Percentiles rank a stretch among this genome's conserved stretches.
These are phyloP conservation scores for Cyberlindnera misumaiensis DNA, from an alignment of 805 yeast genomes.

Conservation along the genomic window DNA sequence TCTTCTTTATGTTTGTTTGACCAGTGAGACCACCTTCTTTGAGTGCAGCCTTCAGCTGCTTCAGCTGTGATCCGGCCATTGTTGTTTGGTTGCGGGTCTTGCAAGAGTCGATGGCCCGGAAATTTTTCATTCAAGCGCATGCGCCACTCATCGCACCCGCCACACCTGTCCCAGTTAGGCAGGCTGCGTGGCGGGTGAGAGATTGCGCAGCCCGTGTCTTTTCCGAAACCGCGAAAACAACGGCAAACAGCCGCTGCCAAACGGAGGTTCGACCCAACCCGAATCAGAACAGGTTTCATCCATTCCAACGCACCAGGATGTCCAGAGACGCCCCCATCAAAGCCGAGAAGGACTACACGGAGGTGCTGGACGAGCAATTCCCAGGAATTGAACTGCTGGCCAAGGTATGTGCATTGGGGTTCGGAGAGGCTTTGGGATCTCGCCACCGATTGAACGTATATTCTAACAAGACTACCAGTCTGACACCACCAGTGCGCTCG, in stretches of 20 bases:
- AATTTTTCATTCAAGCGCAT: neutral
- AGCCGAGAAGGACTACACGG: conserved; percentile 89
- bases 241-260: too few species aligned
- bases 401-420: conserved; percentile 26
- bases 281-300: too few species aligned
- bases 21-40: conserved; percentile 82
- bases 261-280: too few species aligned
- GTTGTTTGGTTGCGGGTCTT: neutral
- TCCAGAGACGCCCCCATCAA: conserved; percentile 89
- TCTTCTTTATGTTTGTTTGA: conserved; percentile 60
- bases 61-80: conserved; percentile 87
- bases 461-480: conserved; percentile 12
- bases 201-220: neutral
- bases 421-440: too few species aligned
- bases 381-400: conserved; percentile 67
- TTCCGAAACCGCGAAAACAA: neutral
- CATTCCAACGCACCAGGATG: conserved; percentile 33
- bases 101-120: too few species aligned
- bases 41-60: conserved; percentile 70
- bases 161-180: neutral
- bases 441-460: too few species aligned
- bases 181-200: conserved; percentile 4
- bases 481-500: conserved; percentile 70
- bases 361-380: conserved; percentile 75
- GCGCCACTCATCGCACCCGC: conserved; percentile 1